Base-by-base conservation (phyloP, 768 basidiomycete species). In the Lentinula aciculospora region DNA sequence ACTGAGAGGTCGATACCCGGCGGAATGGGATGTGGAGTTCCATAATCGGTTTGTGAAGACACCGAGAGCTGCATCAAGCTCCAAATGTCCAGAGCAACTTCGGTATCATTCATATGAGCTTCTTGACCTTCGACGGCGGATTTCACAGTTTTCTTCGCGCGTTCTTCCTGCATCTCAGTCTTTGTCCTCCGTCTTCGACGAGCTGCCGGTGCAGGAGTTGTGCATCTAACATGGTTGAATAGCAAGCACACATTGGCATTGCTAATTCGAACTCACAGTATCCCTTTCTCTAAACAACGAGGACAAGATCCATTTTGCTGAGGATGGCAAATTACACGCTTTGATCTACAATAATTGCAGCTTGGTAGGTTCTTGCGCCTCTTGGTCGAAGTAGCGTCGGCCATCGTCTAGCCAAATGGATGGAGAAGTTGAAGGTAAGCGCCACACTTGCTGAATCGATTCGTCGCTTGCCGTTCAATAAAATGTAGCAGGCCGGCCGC, bases 241-340 rank as follows among this genome's bases (percentile, higher is more conserved):
- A n/a, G 34, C 4, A 8, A n/a, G 37, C 13, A n/a, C 19, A 46
- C 23, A 19, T 19, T 31, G 27, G 23, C 34, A 55, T 15, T 8
- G 58, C 32, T 9, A 34, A 47, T 7, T 6, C 6, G 37, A 29
- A 57, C 54, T 46, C 55, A 60, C 59, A 21, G 7, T 17, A 60
- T 40, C 3, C 46, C 31, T 46, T 53, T 60, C 40, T 57, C 55
- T 37, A 34, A 29, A 57, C 59, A 60, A 3, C 59, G 55, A 3
- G 59, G 59, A 51, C 59, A 60, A 12, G 59, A 36, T n/a, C 59
- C 59, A 9, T 60, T 29, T 50, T 13, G 5, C n/a, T 49, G 46
- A 19, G 44, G 17, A 42, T 50, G 27, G 15, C 59, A 60, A 36
- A 49, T 55, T 4, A 60, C 59, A 7, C 55, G 55, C 25, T 46